phyloP scores from a whole-genome alignment of 2,329 filamentous ascomycete genomes.

The Alternaria sp. region DNA sequence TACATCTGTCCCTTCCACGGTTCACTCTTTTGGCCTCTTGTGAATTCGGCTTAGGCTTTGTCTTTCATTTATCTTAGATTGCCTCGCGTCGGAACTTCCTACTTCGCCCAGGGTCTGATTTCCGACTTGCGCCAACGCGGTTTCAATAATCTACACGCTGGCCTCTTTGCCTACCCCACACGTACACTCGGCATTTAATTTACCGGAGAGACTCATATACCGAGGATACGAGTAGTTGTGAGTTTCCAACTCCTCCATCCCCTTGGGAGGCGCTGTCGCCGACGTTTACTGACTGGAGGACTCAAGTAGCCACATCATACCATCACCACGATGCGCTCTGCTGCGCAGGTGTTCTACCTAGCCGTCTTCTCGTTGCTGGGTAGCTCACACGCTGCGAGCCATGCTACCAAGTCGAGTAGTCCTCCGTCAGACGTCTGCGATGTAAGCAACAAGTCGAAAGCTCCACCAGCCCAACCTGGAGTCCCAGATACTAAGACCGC shows the following conservation, averaged over 20 bases:
- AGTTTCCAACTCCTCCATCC: constrained; percentile 19
- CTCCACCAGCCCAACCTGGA: constrained; percentile 24
- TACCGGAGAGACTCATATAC: constrained; percentile 32
- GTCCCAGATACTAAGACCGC: constrained; percentile 44
- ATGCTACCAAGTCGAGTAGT: constrained; percentile 44
- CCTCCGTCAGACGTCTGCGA: constrained; percentile 59
- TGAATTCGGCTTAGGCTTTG: constrained; percentile 17
- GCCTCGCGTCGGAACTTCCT: constrained; percentile 22
- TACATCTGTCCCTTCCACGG: constrained; percentile 23
- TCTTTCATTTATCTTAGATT: constrained; percentile 33
- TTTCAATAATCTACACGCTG: constrained; percentile 43
- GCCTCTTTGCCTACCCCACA: constrained; percentile 44
- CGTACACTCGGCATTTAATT: constrained; percentile 26
- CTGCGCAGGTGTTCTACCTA: constrained; percentile 64
- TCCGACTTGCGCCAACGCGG: constrained; percentile 22
- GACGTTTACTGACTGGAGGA: constrained; percentile 45
- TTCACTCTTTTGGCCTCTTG: constrained; percentile 14
- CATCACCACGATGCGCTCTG: constrained; percentile 56
- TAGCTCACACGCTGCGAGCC: constrained; percentile 52
- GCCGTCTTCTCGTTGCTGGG: constrained; percentile 66
- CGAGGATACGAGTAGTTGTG: constrained; percentile 16
- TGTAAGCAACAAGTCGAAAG: constrained; percentile 53
- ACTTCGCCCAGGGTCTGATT: constrained; percentile 27
- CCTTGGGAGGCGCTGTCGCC: constrained; percentile 28
- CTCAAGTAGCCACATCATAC: constrained; percentile 20